Conservation (phyloP, 225 moss, liverwort and hornwort species). For the Marchantia paleacea region DNA sequence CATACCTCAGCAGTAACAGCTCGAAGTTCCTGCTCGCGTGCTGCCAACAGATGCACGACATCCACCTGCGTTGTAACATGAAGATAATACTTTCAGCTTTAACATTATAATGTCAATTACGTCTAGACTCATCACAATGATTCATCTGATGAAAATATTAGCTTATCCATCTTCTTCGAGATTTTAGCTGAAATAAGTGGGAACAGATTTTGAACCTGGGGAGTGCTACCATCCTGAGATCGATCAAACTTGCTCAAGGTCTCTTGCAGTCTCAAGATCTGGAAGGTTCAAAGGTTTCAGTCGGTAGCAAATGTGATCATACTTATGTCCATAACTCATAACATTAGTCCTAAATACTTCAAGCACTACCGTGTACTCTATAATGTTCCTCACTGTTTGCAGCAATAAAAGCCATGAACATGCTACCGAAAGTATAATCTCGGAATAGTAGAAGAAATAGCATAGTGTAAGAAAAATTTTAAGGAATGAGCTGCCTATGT, state of each 20-base stretch:
- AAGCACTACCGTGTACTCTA: not conserved
- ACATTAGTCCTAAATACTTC: too few species aligned
- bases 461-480: too few species aligned
- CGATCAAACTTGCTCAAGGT: slow-evolving; percentile 41
- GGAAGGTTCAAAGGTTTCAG: not conserved
- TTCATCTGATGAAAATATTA: too few species aligned
- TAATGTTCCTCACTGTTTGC: not conserved
- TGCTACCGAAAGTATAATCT: too few species aligned
- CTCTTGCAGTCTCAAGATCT: slow-evolving; percentile 49
- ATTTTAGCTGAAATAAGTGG: not conserved
- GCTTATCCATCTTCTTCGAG: too few species aligned
- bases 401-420: too few species aligned
- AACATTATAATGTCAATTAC: too few species aligned
- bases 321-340: not conserved
- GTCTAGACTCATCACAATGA: too few species aligned
- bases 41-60: slow-evolving; percentile 78
- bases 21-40: slow-evolving; percentile 95
- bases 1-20: slow-evolving; percentile 83
- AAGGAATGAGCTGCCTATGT: not conserved
- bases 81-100: too few species aligned
- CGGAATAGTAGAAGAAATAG: too few species aligned
- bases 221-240: slow-evolving; percentile 37
- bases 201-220: slow-evolving; percentile 32
- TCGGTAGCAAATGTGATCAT: not conserved
- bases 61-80: slow-evolving; percentile 58